Base-by-base conservation (phyloP, 805 yeast species). In the Ogataea methanolica region DNA sequence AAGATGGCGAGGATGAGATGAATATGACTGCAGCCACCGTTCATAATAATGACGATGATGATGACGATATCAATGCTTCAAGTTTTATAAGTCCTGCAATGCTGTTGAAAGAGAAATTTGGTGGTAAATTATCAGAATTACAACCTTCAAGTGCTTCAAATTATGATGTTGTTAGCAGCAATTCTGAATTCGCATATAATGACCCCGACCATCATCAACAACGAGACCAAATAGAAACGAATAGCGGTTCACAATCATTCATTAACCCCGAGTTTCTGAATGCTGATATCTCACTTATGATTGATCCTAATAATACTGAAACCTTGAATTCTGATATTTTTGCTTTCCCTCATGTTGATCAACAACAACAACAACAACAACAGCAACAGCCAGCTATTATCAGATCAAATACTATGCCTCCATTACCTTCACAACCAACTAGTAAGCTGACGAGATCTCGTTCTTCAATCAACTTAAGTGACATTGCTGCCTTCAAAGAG, bases 401-500 rank as follows among this genome's bases (percentile, higher is more conserved):
- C 15, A 37, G 58, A 34, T 35, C 56, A 44, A 48, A 46, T 39
- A 47, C 54, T 33, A 46, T 46, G 55, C 58, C 47, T 29, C 51
- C 46, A 21, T 47, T 37, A 57, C 49, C 37, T 17, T 39, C 48
- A 9, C 50, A 41, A 31, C 44, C 44, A 6, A 43, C 51, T 11
- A 36, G 53, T 3, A 54, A 55, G 34, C 46, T 65, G 15, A 68
- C 63, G 47, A 64, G 73, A 50, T 78, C 83, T 9, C 73, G 74
- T 48, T 78, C 82, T 4, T 71, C 80, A 8, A 69, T 76, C 33
- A 80, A 80, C 57, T 64, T 81, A 44, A 75, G 82, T n/a, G 71
- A 78, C 29, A 76, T 78, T 47, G 78, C 82, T n/a, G 55, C 60
- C 19, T 59, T 61, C 23, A 65, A 61, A 47, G 69, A 64, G 47